These are phyloP conservation scores for Cylindrotheca fusiformis DNA, from an alignment of 108 stramenopile genomes.

Conservation along the genomic window DNA sequence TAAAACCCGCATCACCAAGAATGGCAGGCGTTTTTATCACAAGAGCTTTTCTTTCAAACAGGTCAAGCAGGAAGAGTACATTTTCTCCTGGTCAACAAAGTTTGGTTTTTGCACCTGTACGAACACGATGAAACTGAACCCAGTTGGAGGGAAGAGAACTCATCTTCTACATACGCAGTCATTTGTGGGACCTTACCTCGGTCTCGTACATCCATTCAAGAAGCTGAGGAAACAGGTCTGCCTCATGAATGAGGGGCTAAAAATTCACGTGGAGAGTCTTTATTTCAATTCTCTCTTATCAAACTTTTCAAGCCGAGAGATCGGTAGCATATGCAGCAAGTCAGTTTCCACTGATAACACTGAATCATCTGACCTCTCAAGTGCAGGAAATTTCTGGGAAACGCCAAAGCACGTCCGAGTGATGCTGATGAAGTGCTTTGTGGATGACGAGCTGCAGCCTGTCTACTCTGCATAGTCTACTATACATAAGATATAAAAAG, in stretches of 20 bases:
- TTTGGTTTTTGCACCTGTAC: neutral
- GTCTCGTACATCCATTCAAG: neutral
- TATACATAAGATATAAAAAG: too few species aligned
- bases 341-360: neutral
- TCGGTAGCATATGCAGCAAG: neutral
- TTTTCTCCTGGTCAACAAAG: conserved; percentile 3
- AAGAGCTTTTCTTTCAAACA: neutral
- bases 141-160: conserved; percentile 5
- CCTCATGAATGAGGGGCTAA: conserved; percentile 11
- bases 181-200: neutral
- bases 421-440: neutral
- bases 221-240: neutral
- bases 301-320: conserved; percentile 7
- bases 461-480: too few species aligned
- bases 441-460: too few species aligned
- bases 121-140: conserved; percentile 1
- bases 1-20: neutral
- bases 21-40: neutral
- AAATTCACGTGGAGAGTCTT: conserved; percentile 18
- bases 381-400: conserved; percentile 3
- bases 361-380: neutral
- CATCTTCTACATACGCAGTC: conserved; percentile 1
- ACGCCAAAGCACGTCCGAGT: neutral
- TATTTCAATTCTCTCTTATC: conserved; percentile 5
- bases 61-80: neutral